Base-by-base conservation (phyloP, 345 rosid species). In the Salix viminalis region DNA sequence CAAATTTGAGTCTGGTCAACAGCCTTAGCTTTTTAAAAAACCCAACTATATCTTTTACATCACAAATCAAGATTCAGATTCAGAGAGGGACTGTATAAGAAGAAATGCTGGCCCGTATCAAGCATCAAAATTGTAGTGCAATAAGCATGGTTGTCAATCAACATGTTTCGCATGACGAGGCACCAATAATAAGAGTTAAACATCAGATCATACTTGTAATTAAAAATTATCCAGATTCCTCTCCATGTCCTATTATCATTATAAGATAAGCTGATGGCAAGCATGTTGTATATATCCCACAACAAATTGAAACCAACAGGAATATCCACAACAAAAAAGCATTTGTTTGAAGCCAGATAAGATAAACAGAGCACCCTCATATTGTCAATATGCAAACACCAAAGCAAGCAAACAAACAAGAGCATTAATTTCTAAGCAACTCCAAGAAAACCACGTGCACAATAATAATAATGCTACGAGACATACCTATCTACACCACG, bases 401-500 rank as follows among this genome's bases (percentile, higher is more conserved):
- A 23, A 36, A 41, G 68, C 23, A 76, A 61, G 64, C 12, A 10
- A 19, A 4, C 10, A 44, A 62, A 39, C 42, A 54, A 12, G 62
- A 70, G 28, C 7, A 19, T 52, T 75, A 44, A 10, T 37, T 60
- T 71, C 18, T 41, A 65, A 24, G 68, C 71, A 75, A 8, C 9
- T 36, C 41, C 32, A 67, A 78, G 19, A 34, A 68, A 66, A 37
- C 44, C 54, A 64, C 60, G 72, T 60, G 75, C 67, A 69, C 46
- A 48, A 32, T 46, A 77, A 41, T 60, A 30, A 70, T 32, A 68
- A 76, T 54, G 60, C 54, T 64, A 71, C 30, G 41, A 15, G 28
- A 81, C 79, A 30, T 19, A 89, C 99, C 99, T 90, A 82, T 88
- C 98, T 76, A 92, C 84, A 23, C 92, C 70, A 79, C 95, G 92